phyloP scores from a whole-genome alignment of 2,329 filamentous ascomycete genomes.

The Fusarium albosuccineum region DNA sequence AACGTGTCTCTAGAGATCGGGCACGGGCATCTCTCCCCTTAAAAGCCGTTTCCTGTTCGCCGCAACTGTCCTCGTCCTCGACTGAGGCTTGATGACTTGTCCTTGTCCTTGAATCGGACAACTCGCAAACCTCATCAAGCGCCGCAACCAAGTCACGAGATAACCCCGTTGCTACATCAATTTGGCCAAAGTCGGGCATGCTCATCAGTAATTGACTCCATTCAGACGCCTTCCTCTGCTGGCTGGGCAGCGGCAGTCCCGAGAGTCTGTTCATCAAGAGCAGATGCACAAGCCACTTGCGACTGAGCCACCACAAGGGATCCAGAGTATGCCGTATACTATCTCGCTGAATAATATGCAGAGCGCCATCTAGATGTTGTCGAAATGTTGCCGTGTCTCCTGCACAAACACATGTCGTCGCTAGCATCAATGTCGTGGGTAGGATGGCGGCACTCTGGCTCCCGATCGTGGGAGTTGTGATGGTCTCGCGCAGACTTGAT shows the following conservation, averaged over 20 bases:
- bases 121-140: slow-evolving; percentile 8
- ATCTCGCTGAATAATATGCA: background rate
- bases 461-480: background rate
- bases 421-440: slow-evolving; percentile 15
- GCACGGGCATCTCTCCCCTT: too few species aligned
- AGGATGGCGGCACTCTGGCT: slow-evolving; percentile 1
- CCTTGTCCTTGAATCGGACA: slow-evolving; percentile 1
- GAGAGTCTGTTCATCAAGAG: slow-evolving; percentile 24
- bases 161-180: slow-evolving; percentile 15
- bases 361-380: slow-evolving; percentile 16
- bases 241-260: background rate
- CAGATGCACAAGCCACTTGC: slow-evolving; percentile 17
- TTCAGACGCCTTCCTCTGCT: background rate
- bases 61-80: background rate
- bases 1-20: background rate
- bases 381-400: slow-evolving; percentile 12
- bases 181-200: slow-evolving; percentile 12
- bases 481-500: background rate
- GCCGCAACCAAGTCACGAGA: slow-evolving; percentile 1
- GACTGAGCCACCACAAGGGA: slow-evolving; percentile 14
- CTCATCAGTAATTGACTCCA: slow-evolving; percentile 7
- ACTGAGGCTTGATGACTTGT: too few species aligned
- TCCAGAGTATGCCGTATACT: background rate
- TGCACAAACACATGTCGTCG: slow-evolving; percentile 18
- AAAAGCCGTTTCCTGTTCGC: too few species aligned